Evolutionary conservation across 192 early-diverging fungal species (phyloP).

Genomic region (Martensiomyces pterosporus): DNA sequence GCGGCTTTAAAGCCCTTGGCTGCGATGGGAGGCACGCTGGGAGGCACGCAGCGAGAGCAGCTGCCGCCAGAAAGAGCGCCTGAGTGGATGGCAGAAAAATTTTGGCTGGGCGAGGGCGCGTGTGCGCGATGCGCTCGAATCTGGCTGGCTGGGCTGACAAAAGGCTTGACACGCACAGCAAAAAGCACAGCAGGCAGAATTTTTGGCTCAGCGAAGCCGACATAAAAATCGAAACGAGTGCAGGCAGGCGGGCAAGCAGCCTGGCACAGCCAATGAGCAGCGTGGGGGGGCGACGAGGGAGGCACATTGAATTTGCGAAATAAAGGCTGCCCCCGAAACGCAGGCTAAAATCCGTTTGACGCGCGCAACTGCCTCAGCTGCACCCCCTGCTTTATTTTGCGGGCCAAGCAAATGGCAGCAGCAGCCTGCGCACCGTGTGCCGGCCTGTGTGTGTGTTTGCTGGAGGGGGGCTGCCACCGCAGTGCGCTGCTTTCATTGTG

Average conservation of each 20-base stretch:
- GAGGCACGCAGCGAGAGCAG: constrained; percentile 7
- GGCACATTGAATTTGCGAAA: constrained; percentile 8
- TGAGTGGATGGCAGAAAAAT: constrained; percentile 8
- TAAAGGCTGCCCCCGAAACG: too few species aligned
- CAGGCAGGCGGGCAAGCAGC: not conserved
- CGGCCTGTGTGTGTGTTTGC: too few species aligned
- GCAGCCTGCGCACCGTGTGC: too few species aligned
- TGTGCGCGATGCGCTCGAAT: not conserved
- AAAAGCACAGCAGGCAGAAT: not conserved
- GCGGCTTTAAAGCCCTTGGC: constrained; percentile 32
- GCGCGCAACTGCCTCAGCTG: not conserved
- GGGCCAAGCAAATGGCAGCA: too few species aligned
- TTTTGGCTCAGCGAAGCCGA: constrained; percentile 17
- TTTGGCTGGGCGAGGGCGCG: constrained; percentile 11
- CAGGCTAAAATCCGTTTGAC: too few species aligned
- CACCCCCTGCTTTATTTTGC: too few species aligned
- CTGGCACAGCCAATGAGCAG: constrained; percentile 10
- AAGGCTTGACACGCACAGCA: not conserved
- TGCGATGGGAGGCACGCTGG: too few species aligned
- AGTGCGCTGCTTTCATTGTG: too few species aligned
- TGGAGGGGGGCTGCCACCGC: too few species aligned
- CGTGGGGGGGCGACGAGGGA: not conserved
- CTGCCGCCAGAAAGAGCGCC: not conserved
- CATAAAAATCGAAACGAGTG: constrained; percentile 4
- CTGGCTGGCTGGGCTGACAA: not conserved